Evolutionary conservation across 1,284 basidiomycete genomes (phyloP).

Genomic region (Ceratobasidium sp.): DNA sequence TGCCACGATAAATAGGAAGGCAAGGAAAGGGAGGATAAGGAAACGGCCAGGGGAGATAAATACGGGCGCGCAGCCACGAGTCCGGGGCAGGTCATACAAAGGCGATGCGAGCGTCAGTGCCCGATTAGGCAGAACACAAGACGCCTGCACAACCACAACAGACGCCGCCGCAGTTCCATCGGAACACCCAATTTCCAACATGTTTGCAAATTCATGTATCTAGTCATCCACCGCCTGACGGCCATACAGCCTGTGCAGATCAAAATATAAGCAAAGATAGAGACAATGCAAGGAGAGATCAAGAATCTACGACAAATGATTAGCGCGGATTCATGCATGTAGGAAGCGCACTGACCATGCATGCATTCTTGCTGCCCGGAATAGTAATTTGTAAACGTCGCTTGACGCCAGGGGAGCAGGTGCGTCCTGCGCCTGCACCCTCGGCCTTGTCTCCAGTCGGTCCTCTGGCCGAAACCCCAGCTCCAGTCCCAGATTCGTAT

Average conservation of each 20-base stretch:
- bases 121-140: background rate
- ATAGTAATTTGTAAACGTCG: conserved; percentile 24
- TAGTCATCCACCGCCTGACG: conserved; percentile 39
- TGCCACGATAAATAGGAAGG: no score
- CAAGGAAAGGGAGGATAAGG: background rate
- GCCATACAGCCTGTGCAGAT: background rate
- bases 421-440: background rate
- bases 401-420: conserved; percentile 4
- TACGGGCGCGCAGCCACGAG: conserved; percentile 23
- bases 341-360: conserved; percentile 7
- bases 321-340: background rate
- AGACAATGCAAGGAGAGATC: background rate
- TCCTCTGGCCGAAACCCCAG: background rate
- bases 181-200: conserved; percentile 23
- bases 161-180: conserved; percentile 36
- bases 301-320: no score
- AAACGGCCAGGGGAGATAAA: background rate
- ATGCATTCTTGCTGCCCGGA: conserved; percentile 7
- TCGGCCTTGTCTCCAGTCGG: background rate
- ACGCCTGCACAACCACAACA: conserved; percentile 32
- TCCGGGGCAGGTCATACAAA: background rate
- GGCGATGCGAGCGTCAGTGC: background rate
- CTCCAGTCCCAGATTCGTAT: conserved; percentile 34
- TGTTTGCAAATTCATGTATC: conserved; percentile 25
- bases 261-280: background rate